Evolutionary conservation across 345 rosid genomes (phyloP).

Genomic region (Populus deltoides): DNA sequence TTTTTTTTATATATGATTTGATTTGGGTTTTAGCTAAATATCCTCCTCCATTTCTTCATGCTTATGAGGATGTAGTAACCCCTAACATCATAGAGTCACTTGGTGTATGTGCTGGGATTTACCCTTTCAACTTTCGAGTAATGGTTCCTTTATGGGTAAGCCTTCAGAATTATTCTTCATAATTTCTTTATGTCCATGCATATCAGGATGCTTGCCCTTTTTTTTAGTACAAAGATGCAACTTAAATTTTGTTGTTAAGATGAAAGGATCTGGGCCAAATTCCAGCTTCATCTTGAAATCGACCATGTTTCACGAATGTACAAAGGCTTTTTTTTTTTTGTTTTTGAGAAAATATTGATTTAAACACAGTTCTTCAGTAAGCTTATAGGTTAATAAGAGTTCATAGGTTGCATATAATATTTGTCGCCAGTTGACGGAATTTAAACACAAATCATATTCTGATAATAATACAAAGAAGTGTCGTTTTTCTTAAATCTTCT

Average conservation of each 20-base stretch:
- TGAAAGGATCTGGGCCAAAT: background rate
- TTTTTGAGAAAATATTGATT: too few relatives aligned
- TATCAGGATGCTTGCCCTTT: background rate
- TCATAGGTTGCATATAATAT: too few relatives aligned
- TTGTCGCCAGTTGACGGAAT: too few relatives aligned
- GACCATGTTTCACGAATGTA: background rate
- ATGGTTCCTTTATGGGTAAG: slow-evolving; percentile 98
- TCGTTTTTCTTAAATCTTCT: too few relatives aligned
- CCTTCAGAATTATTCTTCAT: background rate
- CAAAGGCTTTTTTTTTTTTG: too few relatives aligned
- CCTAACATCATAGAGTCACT: slow-evolving; percentile 86
- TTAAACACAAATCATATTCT: too few relatives aligned
- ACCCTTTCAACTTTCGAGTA: slow-evolving; percentile 97
- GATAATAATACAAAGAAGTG: too few relatives aligned
- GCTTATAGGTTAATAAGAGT: too few relatives aligned
- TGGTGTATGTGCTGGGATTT: slow-evolving; percentile 98
- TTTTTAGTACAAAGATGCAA: slow-evolving; percentile 5
- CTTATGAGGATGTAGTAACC: slow-evolving; percentile 21
- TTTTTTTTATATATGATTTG: too few relatives aligned
- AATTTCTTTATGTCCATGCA: background rate
- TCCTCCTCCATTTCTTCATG: too few relatives aligned
- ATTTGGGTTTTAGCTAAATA: too few relatives aligned
- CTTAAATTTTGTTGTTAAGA: background rate
- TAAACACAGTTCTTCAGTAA: too few relatives aligned
- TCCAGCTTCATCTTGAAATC: background rate